These are phyloP conservation scores for Odonthalia washingtoniensis DNA, from an alignment of 31 red algal species.

Conservation along the genomic window DNA sequence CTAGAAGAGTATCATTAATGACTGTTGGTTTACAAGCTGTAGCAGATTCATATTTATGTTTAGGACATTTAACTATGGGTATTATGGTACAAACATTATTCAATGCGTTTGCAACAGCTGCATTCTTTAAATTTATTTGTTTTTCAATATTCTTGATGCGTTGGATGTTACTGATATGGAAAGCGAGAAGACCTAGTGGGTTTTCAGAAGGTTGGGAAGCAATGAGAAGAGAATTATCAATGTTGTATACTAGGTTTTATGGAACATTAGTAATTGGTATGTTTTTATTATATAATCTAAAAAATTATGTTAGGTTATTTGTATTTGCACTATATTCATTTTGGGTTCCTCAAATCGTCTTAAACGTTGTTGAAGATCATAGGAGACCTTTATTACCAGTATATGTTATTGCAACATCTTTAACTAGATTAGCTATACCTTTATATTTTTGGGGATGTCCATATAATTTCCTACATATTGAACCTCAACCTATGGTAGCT, in stretches of 20 bases:
- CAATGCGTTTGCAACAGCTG: constrained; percentile 96
- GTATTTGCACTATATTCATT: constrained; percentile 85
- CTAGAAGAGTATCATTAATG: constrained; percentile 80
- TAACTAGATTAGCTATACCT: constrained; percentile 79
- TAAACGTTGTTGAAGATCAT: constrained; percentile 76
- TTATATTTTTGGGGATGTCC: constrained; percentile 88
- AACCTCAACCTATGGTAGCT: constrained; percentile 68
- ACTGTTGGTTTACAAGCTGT: constrained; percentile 90
- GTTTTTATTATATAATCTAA: constrained; percentile 79
- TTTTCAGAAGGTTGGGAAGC: constrained; percentile 93
- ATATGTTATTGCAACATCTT: constrained; percentile 74
- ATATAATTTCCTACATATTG: constrained; percentile 86
- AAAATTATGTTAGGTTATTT: constrained; percentile 83
- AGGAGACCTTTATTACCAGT: constrained; percentile 73
- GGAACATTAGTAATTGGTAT: constrained; percentile 83
- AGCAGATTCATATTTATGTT: constrained; percentile 87
- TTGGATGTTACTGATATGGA: constrained; percentile 94
- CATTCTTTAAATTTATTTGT: constrained; percentile 95
- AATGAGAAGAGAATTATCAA: constrained; percentile 89
- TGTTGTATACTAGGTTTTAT: constrained; percentile 93
- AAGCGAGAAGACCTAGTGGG: constrained; percentile 80
- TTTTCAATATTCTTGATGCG: constrained; percentile 94
- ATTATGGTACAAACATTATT: constrained; percentile 85
- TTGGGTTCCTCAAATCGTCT: constrained; percentile 91
- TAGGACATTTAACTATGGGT: constrained; percentile 90